Evolutionary conservation across 2,329 filamentous ascomycete species (phyloP).

Genomic region (Albophoma yamanashiensis): DNA sequence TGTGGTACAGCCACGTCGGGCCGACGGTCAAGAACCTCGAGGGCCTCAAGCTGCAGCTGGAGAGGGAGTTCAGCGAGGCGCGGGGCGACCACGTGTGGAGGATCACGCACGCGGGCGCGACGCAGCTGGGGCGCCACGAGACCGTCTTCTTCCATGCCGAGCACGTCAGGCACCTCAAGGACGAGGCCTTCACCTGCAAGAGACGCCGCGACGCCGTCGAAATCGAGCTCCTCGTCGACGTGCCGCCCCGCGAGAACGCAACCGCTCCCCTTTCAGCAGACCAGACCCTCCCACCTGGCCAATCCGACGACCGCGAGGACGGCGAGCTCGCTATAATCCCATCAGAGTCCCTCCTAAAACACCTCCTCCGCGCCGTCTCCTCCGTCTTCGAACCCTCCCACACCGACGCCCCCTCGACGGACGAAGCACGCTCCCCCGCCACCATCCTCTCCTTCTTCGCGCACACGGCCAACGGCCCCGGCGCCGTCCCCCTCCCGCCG

Average conservation of each 20-base stretch:
- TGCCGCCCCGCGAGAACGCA: constrained; percentile 13
- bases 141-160: constrained; percentile 71
- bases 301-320: not conserved
- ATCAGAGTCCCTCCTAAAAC: constrained; percentile 32
- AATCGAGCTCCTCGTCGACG: constrained; percentile 47
- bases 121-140: constrained; percentile 78
- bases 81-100: constrained; percentile 43
- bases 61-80: constrained; percentile 44
- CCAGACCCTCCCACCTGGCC: constrained; percentile 2
- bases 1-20: constrained; percentile 23
- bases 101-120: constrained; percentile 71
- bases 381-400: constrained; percentile 29
- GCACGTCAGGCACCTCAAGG: constrained; percentile 63
- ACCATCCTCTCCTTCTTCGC: constrained; percentile 41
- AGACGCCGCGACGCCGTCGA: constrained; percentile 66
- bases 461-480: constrained; percentile 40
- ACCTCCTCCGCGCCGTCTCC: constrained; percentile 33
- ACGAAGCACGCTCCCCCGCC: constrained; percentile 16
- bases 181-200: constrained; percentile 74
- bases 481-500: constrained; percentile 61
- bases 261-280: constrained; percentile 10
- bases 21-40: constrained; percentile 41
- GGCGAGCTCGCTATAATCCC: constrained; percentile 6
- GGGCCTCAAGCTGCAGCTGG: constrained; percentile 53
- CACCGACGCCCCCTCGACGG: constrained; percentile 17